Percentiles rank a stretch among this genome's conserved stretches.
Evolutionary conservation across 2,329 filamentous ascomycete genomes (phyloP).

Genomic region (Juglanconis oblonga): DNA sequence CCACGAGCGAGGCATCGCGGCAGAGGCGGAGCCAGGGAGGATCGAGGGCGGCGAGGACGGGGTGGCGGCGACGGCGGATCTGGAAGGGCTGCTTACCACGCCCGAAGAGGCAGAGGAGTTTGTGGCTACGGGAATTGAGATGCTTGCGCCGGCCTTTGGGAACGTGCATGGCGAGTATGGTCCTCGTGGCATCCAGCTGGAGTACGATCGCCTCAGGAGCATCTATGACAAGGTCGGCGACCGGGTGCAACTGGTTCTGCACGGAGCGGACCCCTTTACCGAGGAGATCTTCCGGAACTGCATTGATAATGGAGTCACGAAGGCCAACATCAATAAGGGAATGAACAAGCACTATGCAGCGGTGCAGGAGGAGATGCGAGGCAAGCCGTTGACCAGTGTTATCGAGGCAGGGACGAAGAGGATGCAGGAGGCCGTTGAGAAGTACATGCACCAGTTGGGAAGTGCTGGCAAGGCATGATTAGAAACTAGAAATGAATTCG

Average conservation of each 20-base stretch:
- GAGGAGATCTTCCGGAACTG: slow-evolving; percentile 42
- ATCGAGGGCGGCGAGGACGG: slow-evolving; percentile 64
- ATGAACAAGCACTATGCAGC: slow-evolving; percentile 47
- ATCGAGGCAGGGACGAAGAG: slow-evolving; percentile 44
- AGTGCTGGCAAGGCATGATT: slow-evolving; percentile 42
- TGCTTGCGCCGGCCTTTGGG: slow-evolving; percentile 72
- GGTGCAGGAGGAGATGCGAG: slow-evolving; percentile 42
- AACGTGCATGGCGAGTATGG: slow-evolving; percentile 76
- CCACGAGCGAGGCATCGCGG: slow-evolving; percentile 60
- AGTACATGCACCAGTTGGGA: slow-evolving; percentile 43
- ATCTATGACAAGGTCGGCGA: slow-evolving; percentile 43
- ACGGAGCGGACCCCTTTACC: slow-evolving; percentile 47
- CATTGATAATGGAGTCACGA: slow-evolving; percentile 43
- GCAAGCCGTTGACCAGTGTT: slow-evolving; percentile 44
- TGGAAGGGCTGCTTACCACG: slow-evolving; percentile 57
- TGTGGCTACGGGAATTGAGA: slow-evolving; percentile 68
- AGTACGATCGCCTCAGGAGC: slow-evolving; percentile 50
- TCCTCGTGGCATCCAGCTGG: slow-evolving; percentile 58
- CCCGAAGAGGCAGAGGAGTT: slow-evolving; percentile 69
- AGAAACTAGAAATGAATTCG: neutral
- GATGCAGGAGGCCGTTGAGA: slow-evolving; percentile 48
- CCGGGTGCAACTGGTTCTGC: slow-evolving; percentile 43
- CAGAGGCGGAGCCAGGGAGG: slow-evolving; percentile 66
- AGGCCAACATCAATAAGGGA: slow-evolving; percentile 52
- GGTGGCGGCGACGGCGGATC: slow-evolving; percentile 56